A percentile compares a stretch with the other conserved stretches of the same genome.
These are phyloP conservation scores for Borealophlyctis nickersoniae DNA, from an alignment of 192 early-diverging fungal species.

Conservation along the genomic window DNA sequence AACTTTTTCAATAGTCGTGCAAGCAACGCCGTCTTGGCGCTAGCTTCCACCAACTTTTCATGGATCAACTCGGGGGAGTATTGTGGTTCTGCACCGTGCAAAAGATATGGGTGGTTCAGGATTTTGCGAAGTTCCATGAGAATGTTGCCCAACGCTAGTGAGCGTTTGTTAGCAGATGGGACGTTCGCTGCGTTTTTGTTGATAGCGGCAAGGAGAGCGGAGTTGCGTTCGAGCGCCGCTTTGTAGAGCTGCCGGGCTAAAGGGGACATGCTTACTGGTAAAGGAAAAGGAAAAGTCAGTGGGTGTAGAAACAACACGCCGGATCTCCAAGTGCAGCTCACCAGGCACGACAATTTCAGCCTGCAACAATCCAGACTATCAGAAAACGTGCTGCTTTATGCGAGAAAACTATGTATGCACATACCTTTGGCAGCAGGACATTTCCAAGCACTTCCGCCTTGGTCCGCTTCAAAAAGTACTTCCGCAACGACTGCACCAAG, in stretches of 20 bases:
- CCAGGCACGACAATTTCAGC: slow-evolving; percentile 72
- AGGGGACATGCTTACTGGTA: slow-evolving; percentile 59
- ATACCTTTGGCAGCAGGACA: slow-evolving; percentile 56
- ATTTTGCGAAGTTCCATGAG: slow-evolving; percentile 69
- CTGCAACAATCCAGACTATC: no score
- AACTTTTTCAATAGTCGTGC: slow-evolving; percentile 66
- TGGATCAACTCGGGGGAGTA: slow-evolving; percentile 37
- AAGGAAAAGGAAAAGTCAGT: no score
- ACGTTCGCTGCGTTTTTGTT: slow-evolving; percentile 24
- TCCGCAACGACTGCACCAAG: no score
- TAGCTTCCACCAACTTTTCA: slow-evolving; percentile 57
- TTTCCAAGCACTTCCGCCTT: slow-evolving; percentile 60
- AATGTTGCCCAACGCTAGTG: slow-evolving; percentile 36
- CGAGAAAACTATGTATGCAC: no score
- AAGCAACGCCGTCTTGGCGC: slow-evolving; percentile 64
- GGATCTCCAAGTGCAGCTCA: no score
- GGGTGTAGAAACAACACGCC: no score
- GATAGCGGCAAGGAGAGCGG: slow-evolving; percentile 42
- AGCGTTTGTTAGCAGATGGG: background rate
- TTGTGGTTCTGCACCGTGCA: slow-evolving; percentile 44
- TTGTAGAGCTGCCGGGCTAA: slow-evolving; percentile 71
- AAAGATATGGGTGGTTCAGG: slow-evolving; percentile 67
- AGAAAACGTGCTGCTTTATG: no score
- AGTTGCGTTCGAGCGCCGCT: slow-evolving; percentile 54
- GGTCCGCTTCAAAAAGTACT: slow-evolving; percentile 70